These are phyloP conservation scores for Epipyxis sp. DNA, from an alignment of 108 stramenopile species.

Conservation along the genomic window DNA sequence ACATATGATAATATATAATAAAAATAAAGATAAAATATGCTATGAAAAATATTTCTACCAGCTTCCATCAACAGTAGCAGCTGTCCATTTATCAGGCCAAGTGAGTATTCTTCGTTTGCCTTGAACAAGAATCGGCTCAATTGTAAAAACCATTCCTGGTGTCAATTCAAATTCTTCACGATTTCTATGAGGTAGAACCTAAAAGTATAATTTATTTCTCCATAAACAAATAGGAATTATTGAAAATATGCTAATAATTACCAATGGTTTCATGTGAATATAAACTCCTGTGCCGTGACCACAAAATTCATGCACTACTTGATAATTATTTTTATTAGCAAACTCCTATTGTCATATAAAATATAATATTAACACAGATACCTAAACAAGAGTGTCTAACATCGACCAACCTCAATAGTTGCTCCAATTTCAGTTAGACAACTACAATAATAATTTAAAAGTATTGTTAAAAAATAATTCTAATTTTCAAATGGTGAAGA, in stretches of 20 bases:
- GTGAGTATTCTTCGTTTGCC: constrained; percentile 36
- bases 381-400: background rate
- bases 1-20: no score
- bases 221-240: no score
- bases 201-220: background rate
- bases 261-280: constrained; percentile 47
- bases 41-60: no score
- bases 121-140: constrained; percentile 50
- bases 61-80: constrained; percentile 46
- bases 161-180: constrained; percentile 31
- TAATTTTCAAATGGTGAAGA: background rate
- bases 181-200: constrained; percentile 37
- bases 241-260: no score
- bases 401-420: constrained; percentile 36
- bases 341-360: background rate
- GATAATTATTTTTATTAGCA: constrained; percentile 43
- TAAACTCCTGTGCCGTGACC: constrained; percentile 43
- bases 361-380: background rate
- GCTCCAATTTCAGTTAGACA: constrained; percentile 44
- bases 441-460: background rate
- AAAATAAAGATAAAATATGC: no score
- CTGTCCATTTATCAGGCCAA: constrained; percentile 49
- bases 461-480: background rate
- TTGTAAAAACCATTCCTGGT: constrained; percentile 53
- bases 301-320: constrained; percentile 43